Evolutionary conservation across 495 filamentous ascomycete genomes (phyloP).

Genomic region (Neohortaea acidophila): DNA sequence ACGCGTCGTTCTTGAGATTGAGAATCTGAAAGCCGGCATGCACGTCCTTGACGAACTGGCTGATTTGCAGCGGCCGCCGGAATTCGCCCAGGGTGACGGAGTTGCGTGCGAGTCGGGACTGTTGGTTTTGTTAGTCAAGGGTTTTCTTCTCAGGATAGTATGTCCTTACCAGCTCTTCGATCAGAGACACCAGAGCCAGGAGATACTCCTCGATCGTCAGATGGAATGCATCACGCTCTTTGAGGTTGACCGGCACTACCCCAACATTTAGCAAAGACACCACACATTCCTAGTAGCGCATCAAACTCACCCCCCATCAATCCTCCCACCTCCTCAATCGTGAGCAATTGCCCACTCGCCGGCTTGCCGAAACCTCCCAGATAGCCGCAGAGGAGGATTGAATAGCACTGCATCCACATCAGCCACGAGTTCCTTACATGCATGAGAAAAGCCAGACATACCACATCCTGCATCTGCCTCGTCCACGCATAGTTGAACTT

Average conservation of each 20-base stretch:
- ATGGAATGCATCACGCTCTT: constrained; percentile 80
- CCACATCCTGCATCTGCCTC: constrained; percentile 68
- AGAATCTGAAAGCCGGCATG: constrained; percentile 92
- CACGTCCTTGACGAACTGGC: constrained; percentile 84
- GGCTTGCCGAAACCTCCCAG: constrained; percentile 46
- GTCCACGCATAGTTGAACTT: constrained; percentile 83
- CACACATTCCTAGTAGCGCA: no score
- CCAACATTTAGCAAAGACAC: neutral
- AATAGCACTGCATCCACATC: constrained; percentile 25
- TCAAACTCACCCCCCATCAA: constrained; percentile 48
- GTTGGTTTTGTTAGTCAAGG: no score
- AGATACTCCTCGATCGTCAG: constrained; percentile 95
- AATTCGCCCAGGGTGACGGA: constrained; percentile 88
- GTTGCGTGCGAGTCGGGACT: constrained; percentile 85
- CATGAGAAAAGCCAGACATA: constrained; percentile 19
- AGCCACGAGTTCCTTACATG: neutral
- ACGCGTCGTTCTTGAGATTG: constrained; percentile 81
- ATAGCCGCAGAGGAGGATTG: constrained; percentile 58
- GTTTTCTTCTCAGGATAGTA: no score
- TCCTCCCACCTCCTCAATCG: constrained; percentile 72
- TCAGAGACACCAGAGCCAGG: constrained; percentile 64
- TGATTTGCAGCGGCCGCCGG: constrained; percentile 60
- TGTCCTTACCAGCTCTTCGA: constrained; percentile 84
- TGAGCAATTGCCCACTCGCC: constrained; percentile 50
- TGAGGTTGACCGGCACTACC: constrained; percentile 86